Conservation (phyloP, 23 red algal genomes). For the Gracilaria caudata region DNA sequence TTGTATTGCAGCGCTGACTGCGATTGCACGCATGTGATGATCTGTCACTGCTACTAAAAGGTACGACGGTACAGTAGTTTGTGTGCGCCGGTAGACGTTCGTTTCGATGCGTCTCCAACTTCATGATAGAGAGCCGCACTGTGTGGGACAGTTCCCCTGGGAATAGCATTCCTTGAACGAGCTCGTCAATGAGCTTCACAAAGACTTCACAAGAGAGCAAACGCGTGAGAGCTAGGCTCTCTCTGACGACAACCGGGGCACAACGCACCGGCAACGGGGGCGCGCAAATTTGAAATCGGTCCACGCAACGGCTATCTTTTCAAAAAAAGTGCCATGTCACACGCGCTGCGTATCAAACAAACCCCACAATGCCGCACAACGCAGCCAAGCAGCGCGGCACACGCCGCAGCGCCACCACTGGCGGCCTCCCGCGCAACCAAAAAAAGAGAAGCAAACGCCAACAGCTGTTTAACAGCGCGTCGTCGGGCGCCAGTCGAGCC, state of each 20-base stretch:
- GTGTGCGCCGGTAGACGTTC: neutral
- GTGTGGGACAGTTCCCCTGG: too few species aligned
- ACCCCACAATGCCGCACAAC: neutral
- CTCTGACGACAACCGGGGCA: neutral
- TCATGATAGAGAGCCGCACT: too few species aligned
- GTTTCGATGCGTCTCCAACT: too few species aligned
- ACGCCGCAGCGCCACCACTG: neutral
- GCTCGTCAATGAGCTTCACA: too few species aligned
- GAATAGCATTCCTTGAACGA: too few species aligned
- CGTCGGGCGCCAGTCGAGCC: neutral
- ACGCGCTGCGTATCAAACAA: neutral
- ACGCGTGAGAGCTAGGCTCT: too few species aligned
- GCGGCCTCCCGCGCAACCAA: neutral
- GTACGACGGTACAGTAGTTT: too few species aligned
- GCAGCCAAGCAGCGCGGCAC: neutral
- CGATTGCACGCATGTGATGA: neutral
- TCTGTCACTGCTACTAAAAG: too few species aligned
- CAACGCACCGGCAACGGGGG: neutral
- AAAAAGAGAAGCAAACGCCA: neutral
- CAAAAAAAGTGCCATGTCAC: constrained; percentile 8
- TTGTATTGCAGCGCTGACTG: too few species aligned
- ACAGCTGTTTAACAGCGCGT: neutral
- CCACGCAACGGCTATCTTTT: neutral
- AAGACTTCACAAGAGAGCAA: too few species aligned
- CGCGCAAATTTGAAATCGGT: neutral